Evolutionary conservation across 768 basidiomycete species (phyloP).

Genomic region (Mycena amicta): DNA sequence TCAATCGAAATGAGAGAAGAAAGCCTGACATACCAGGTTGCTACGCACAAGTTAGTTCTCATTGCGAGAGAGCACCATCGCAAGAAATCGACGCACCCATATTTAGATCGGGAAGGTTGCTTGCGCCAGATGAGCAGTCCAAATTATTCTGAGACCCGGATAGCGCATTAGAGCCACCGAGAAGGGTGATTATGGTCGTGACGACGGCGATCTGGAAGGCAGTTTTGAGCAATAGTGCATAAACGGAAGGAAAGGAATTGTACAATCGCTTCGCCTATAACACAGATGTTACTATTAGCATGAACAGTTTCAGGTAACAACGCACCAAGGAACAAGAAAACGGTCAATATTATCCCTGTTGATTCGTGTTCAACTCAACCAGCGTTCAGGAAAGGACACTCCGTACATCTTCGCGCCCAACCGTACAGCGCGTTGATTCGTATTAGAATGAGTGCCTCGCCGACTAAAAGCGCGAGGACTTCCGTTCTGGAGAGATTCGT

Average conservation of each 20-base stretch:
- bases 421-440: constrained; percentile 10
- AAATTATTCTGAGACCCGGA: background rate
- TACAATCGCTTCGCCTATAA: background rate
- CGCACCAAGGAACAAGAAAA: background rate
- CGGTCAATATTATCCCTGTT: background rate
- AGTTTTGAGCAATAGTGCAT: background rate
- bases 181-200: background rate
- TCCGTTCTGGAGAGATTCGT: constrained; percentile 1
- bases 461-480: constrained; percentile 1
- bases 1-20: background rate
- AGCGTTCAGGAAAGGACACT: background rate
- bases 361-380: background rate
- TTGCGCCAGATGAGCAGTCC: background rate
- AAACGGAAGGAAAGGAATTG: background rate
- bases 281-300: background rate
- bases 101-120: background rate
- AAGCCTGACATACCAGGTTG: constrained; percentile 9
- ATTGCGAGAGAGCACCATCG: background rate
- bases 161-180: background rate
- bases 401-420: constrained; percentile 7
- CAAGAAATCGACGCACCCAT: too few species aligned
- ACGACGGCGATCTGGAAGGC: background rate
- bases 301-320: background rate
- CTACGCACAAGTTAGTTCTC: background rate
- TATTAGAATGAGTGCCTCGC: constrained; percentile 6